These are phyloP conservation scores for Xylariaceae sp. DNA, from an alignment of 2,329 filamentous ascomycete genomes.

Conservation along the genomic window DNA sequence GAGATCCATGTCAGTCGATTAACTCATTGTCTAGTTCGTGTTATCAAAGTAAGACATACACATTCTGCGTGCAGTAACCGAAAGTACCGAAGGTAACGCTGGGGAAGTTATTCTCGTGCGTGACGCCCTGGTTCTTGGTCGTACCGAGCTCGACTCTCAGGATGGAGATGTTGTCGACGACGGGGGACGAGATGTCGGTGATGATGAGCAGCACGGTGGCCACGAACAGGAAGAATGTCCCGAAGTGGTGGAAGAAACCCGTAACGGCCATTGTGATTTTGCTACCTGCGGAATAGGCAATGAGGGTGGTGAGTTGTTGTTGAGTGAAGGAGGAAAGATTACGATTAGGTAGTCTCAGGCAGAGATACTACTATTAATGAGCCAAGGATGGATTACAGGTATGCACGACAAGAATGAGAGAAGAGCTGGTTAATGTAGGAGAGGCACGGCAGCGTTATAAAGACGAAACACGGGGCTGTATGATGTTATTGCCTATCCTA, in stretches of 20 bases:
- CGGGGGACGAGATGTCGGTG: constrained; percentile 43
- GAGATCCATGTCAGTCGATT: constrained; percentile 2
- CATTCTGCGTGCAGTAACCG: constrained; percentile 37
- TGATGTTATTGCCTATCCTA: not conserved
- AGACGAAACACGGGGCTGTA: not conserved
- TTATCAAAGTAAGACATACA: constrained; percentile 16
- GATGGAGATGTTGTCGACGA: constrained; percentile 40
- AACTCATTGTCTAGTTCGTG: constrained; percentile 3
- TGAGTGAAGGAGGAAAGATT: not conserved
- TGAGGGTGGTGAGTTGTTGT: constrained; percentile 1
- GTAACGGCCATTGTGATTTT: constrained; percentile 30
- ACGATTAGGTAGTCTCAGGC: not conserved
- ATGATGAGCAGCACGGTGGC: constrained; percentile 44
- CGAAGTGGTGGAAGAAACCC: constrained; percentile 39
- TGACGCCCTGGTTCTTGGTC: not conserved
- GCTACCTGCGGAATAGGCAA: too few relatives aligned
- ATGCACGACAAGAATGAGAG: not conserved
- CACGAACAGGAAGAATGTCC: constrained; percentile 42
- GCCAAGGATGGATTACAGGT: too few relatives aligned
- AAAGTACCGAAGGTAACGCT: constrained; percentile 42
- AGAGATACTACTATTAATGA: not conserved
- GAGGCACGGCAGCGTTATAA: not conserved
- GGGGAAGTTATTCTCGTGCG: constrained; percentile 17
- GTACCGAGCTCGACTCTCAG: constrained; percentile 37
- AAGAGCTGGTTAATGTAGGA: not conserved